These are phyloP conservation scores for Thielaviopsis ethacetica DNA, from an alignment of 2,329 filamentous ascomycete species.

Conservation along the genomic window DNA sequence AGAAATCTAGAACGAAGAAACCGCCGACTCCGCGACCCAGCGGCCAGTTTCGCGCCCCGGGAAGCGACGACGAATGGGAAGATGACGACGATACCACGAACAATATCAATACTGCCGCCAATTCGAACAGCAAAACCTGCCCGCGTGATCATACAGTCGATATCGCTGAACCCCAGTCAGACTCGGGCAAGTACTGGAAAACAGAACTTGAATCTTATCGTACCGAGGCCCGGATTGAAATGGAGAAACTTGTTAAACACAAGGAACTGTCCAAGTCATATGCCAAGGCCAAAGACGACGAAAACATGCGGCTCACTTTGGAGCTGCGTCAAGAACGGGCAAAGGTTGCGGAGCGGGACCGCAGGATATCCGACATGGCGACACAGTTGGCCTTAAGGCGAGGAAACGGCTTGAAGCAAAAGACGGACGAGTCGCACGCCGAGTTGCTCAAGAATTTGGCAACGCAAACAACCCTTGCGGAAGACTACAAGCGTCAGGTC, in stretches of 20 bases:
- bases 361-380: slow-evolving; percentile 43
- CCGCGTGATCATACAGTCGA: slow-evolving; percentile 52
- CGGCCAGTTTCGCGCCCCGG: slow-evolving; percentile 15
- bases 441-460: slow-evolving; percentile 36
- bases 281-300: slow-evolving; percentile 59
- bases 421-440: slow-evolving; percentile 24
- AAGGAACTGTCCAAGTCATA: slow-evolving; percentile 67
- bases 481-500: slow-evolving; percentile 42
- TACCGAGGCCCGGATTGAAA: slow-evolving; percentile 52
- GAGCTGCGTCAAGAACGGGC: slow-evolving; percentile 52
- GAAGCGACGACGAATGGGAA: slow-evolving; percentile 34
- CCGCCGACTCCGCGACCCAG: slow-evolving; percentile 7
- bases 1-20: slow-evolving; percentile 23
- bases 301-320: slow-evolving; percentile 48
- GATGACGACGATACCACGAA: slow-evolving; percentile 27
- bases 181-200: slow-evolving; percentile 69
- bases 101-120: neutral
- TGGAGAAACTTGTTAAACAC: slow-evolving; percentile 64
- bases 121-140: slow-evolving; percentile 17
- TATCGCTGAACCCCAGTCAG: slow-evolving; percentile 55
- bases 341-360: slow-evolving; percentile 46
- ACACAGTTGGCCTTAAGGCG: slow-evolving; percentile 15
- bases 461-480: slow-evolving; percentile 39
- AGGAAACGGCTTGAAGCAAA: neutral
- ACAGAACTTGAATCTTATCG: slow-evolving; percentile 60